Percentiles rank a stretch among this genome's conserved stretches.
These are phyloP conservation scores for Boletus subcaerulescens DNA, from an alignment of 768 basidiomycete species.

Conservation along the genomic window DNA sequence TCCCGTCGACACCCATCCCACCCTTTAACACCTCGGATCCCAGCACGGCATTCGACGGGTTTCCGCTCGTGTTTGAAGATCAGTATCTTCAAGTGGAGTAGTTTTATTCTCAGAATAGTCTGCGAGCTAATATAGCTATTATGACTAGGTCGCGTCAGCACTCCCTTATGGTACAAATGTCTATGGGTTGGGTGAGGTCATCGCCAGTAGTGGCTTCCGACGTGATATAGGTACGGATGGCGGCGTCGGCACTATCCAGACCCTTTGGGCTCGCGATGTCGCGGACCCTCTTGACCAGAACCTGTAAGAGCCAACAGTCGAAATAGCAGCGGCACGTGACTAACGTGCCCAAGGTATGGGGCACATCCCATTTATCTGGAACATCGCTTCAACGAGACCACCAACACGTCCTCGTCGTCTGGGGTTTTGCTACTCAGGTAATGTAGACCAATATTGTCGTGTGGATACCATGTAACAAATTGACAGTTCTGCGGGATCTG, in stretches of 20 bases:
- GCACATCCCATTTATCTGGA: conserved; percentile 71
- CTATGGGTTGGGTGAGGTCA: conserved; percentile 74
- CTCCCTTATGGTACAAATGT: conserved; percentile 67
- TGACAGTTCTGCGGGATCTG: conserved; percentile 61
- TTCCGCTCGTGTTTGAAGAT: conserved; percentile 74
- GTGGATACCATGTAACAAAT: conserved; percentile 5
- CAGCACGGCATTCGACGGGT: conserved; percentile 56
- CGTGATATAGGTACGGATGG: conserved; percentile 53
- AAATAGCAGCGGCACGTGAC: neutral
- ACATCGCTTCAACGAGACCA: conserved; percentile 57
- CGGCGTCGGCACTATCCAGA: conserved; percentile 56
- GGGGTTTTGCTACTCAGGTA: conserved; percentile 78
- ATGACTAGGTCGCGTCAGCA: conserved; percentile 55
- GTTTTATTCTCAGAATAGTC: neutral
- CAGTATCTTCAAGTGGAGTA: conserved; percentile 65
- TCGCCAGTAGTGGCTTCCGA: conserved; percentile 67
- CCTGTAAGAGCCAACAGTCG: conserved; percentile 39
- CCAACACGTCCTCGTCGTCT: conserved; percentile 57
- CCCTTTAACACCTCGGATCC: conserved; percentile 49
- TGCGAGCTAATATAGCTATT: neutral
- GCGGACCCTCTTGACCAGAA: conserved; percentile 67
- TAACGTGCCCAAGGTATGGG: conserved; percentile 49
- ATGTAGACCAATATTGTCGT: neutral
- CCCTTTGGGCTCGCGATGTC: conserved; percentile 67
- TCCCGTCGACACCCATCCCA: conserved; percentile 57